Evolutionary conservation across 805 yeast genomes (phyloP).

Genomic region (Helenozyma rhizophorensis): DNA sequence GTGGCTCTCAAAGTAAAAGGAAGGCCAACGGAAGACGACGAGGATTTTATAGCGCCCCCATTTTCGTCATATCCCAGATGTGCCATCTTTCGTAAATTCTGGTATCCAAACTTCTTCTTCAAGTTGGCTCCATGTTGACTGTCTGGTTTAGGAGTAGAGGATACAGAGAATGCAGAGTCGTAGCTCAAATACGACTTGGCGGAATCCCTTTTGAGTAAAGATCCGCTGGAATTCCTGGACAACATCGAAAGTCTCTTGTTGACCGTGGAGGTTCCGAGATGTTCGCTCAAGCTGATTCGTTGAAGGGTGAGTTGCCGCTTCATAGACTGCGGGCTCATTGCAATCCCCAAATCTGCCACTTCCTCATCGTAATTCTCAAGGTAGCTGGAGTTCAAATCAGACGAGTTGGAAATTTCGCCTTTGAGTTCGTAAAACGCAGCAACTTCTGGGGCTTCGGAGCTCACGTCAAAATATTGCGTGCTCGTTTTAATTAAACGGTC

Average conservation of each 20-base stretch:
- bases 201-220: slow-evolving; percentile 34
- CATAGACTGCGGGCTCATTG: slow-evolving; percentile 35
- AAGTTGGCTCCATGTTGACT: slow-evolving; percentile 19
- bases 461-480: slow-evolving; percentile 22
- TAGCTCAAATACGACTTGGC: slow-evolving; percentile 53
- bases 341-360: slow-evolving; percentile 40
- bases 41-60: no score
- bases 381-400: slow-evolving; percentile 23
- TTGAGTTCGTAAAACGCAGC: neutral
- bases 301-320: slow-evolving; percentile 14
- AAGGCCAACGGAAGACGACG: no score
- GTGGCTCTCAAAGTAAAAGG: neutral
- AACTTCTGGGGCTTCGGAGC: slow-evolving; percentile 7
- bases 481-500: slow-evolving; percentile 10
- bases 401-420: slow-evolving; percentile 3
- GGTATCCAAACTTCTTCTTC: slow-evolving; percentile 48
- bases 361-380: slow-evolving; percentile 37
- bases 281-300: slow-evolving; percentile 24
- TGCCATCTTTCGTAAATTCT: slow-evolving; percentile 39
- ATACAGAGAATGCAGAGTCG: slow-evolving; percentile 50
- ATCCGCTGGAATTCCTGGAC: slow-evolving; percentile 31
- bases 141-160: slow-evolving; percentile 13
- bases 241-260: slow-evolving; percentile 16
- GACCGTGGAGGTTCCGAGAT: slow-evolving; percentile 2
- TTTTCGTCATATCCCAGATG: no score